Base-by-base conservation (phyloP, 495 filamentous ascomycete genomes). In the Podospora appendiculata region DNA sequence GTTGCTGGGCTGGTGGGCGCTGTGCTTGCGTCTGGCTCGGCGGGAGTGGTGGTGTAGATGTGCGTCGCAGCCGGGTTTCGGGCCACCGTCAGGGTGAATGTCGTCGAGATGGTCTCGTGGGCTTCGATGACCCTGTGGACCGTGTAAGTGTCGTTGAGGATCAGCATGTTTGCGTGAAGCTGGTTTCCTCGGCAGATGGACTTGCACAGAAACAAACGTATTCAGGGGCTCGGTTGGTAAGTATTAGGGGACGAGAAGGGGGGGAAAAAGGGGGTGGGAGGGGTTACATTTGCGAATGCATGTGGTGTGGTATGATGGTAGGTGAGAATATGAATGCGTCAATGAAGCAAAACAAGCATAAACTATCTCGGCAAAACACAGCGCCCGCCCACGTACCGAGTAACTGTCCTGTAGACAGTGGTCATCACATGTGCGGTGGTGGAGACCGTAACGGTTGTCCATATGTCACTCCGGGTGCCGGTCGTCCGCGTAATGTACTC, bases 51-150 rank as follows among this genome's bases (percentile, higher is more conserved):
- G 41, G 60, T 64, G 38, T 59, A 41, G 43, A 53, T 54, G 41
- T 49, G 41, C 45, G 46, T 57, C 1, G 47, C 32, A 3, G 63
- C 61, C 3, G 45, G 52, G 11, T 44, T 52, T 17, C 52, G 52
- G 0, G 61, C 64, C 45, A 63, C 52, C 3, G 63, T 66, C 10
- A 69, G 32, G n/a, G 59, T 69, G 33, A 63, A 66, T 4, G 62
- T 68, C 8, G 60, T 41, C 47, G 51, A 52, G 14, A 56, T 48
- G 13, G 64, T 67, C 8, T 57, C 50, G 39, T 53, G 42, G 36
- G 64, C 61, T 32, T 57, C 50, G 41, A 64, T 48, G 32, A 67
- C 61, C 45, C 60, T 61, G 41, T 12, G 5, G n/a, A 25, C 16
- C n/a, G 8, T 38, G 34, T 7, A 1, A 19, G 9, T 11, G n/a